These are phyloP conservation scores for Anacardium occidentale DNA, from an alignment of 345 rosid genomes.

Conservation along the genomic window DNA sequence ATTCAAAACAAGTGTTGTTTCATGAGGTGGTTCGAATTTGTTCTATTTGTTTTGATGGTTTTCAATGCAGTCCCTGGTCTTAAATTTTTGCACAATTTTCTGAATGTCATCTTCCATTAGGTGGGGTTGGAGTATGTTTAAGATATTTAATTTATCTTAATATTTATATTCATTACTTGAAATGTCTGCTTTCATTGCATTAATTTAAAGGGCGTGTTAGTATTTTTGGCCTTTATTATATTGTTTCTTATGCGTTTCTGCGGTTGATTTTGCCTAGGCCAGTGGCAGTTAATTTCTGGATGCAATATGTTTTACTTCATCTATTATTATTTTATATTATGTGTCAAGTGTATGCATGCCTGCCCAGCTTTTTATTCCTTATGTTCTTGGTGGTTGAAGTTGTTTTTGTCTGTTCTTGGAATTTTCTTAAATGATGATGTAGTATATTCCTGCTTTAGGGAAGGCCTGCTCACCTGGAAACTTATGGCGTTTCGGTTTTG, in stretches of 20 bases:
- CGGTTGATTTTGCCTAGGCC: neutral
- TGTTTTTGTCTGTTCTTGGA: constrained; percentile 24
- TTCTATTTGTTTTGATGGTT: constrained; percentile 8
- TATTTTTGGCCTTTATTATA: neutral
- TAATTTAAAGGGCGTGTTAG: neutral
- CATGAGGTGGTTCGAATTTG: constrained; percentile 1
- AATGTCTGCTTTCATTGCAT: neutral
- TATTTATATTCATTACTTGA: neutral
- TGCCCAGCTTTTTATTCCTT: constrained; percentile 34
- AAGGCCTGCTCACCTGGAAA: neutral
- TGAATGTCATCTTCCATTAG: neutral
- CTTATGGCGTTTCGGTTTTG: neutral
- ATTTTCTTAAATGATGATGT: constrained; percentile 22
- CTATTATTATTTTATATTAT: neutral
- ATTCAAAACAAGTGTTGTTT: neutral
- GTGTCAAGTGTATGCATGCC: constrained; percentile 22
- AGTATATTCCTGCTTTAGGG: constrained; percentile 1
- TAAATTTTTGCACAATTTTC: neutral
- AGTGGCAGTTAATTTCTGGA: neutral
- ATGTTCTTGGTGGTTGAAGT: neutral
- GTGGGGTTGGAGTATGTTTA: constrained; percentile 6
- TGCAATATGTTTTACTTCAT: neutral
- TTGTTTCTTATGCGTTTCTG: neutral
- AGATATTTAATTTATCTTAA: neutral
- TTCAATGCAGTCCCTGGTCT: constrained; percentile 5